Conservation (phyloP, 306 rosid species). For the Albizia julibrissin region DNA sequence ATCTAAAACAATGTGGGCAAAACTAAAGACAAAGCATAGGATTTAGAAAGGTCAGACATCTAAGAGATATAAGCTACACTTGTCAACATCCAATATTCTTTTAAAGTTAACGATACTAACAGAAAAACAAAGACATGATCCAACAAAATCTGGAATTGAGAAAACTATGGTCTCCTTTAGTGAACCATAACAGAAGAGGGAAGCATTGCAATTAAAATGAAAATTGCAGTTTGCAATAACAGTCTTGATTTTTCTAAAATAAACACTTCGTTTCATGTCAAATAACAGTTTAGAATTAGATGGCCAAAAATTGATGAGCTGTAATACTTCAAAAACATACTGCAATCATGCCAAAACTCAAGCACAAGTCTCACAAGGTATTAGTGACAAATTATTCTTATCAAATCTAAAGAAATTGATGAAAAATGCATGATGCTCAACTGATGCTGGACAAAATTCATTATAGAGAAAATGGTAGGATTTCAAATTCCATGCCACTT, state of each 20-base stretch:
- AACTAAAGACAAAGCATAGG: background rate
- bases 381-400: background rate
- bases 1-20: background rate
- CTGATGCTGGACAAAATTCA: background rate
- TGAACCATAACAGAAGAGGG: conserved; percentile 18
- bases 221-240: conserved; percentile 10
- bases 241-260: conserved; percentile 9
- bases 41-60: background rate
- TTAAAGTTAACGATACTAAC: conserved; percentile 3
- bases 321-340: background rate
- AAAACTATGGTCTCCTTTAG: background rate
- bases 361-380: background rate
- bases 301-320: background rate
- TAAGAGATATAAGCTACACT: conserved; percentile 3
- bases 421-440: background rate
- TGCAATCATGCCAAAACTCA: background rate
- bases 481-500: background rate
- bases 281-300: background rate
- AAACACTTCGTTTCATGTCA: background rate
- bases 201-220: background rate
- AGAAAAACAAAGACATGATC: conserved; percentile 3
- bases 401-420: background rate
- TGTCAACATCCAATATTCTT: background rate
- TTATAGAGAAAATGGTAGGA: background rate
- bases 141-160: conserved; percentile 1